Base-by-base conservation (phyloP, 768 basidiomycete genomes). In the Mycena rebaudengoi region DNA sequence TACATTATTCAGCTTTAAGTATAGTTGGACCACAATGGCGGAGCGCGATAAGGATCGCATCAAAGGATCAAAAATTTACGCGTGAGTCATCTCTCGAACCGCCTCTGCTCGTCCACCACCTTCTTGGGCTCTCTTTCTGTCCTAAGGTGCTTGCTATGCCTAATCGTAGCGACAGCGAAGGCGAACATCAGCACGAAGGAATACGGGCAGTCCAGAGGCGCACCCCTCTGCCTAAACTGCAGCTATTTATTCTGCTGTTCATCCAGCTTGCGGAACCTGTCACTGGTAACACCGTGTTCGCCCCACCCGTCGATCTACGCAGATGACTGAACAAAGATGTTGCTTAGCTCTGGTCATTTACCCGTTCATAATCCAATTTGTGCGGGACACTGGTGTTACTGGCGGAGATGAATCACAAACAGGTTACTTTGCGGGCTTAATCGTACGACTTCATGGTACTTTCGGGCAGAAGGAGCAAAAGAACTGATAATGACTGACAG, bases 1-100 rank as follows among this genome's bases (percentile, higher is more conserved):
- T n/a, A n/a, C n/a, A n/a, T n/a, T n/a, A n/a, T n/a, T n/a, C n/a
- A n/a, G n/a, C n/a, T n/a, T n/a, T n/a, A n/a, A n/a, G n/a, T n/a
- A n/a, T n/a, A n/a, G n/a, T n/a, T n/a, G n/a, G 29, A 23, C 14
- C 16, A 28, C 20, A 10, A 96, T 96, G 68, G 87, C 91, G n/a
- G n/a, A n/a, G n/a, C n/a, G n/a, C n/a, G n/a, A n/a, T n/a, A n/a
- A n/a, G n/a, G n/a, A n/a, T n/a, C n/a, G n/a, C n/a, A n/a, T n/a
- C n/a, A n/a, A n/a, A n/a, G n/a, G n/a, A n/a, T n/a, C n/a, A n/a
- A n/a, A n/a, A n/a, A n/a, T n/a, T n/a, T n/a, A n/a, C n/a, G n/a
- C n/a, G n/a, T n/a, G n/a, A n/a, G n/a, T n/a, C n/a, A n/a, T n/a
- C n/a, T n/a, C n/a, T n/a, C n/a, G n/a, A n/a, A n/a, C n/a, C n/a